Conservation (phyloP, 2,329 filamentous ascomycete species). For the Penicillium concentricum region DNA sequence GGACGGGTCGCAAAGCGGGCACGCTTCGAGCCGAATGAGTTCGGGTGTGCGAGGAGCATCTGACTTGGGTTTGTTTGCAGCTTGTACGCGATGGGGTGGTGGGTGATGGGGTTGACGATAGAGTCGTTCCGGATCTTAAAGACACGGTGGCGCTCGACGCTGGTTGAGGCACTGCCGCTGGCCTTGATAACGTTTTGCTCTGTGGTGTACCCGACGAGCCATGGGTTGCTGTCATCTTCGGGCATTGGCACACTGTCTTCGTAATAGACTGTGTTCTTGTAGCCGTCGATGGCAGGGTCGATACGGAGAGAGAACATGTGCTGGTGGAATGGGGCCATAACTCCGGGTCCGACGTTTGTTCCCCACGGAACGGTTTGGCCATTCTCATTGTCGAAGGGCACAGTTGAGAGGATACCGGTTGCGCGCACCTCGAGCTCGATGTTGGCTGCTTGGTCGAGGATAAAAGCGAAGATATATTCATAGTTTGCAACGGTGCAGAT, state of each 20-base stretch:
- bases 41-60: conserved; percentile 49
- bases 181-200: conserved; percentile 50
- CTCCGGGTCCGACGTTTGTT: conserved; percentile 68
- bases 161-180: conserved; percentile 54
- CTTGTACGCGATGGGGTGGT: conserved; percentile 52
- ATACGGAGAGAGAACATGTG: conserved; percentile 71
- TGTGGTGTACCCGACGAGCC: conserved; percentile 61
- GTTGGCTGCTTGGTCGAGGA: conserved; percentile 70
- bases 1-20: conserved; percentile 55
- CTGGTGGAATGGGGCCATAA: conserved; percentile 70
- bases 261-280: conserved; percentile 54
- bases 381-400: conserved; percentile 62
- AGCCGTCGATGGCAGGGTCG: conserved; percentile 61
- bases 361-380: conserved; percentile 65
- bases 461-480: conserved; percentile 71
- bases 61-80: conserved; percentile 50
- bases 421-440: conserved; percentile 67
- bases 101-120: conserved; percentile 46
- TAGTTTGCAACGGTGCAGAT: conserved; percentile 73
- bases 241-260: conserved; percentile 56
- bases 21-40: conserved; percentile 47
- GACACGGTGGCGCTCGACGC: conserved; percentile 48
- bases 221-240: conserved; percentile 58
- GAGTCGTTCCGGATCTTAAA: conserved; percentile 55
- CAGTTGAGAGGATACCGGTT: conserved; percentile 66